Percentiles rank a stretch among this genome's conserved stretches.
Evolutionary conservation across 345 rosid species (phyloP).

Genomic region (Brassica juncea): DNA sequence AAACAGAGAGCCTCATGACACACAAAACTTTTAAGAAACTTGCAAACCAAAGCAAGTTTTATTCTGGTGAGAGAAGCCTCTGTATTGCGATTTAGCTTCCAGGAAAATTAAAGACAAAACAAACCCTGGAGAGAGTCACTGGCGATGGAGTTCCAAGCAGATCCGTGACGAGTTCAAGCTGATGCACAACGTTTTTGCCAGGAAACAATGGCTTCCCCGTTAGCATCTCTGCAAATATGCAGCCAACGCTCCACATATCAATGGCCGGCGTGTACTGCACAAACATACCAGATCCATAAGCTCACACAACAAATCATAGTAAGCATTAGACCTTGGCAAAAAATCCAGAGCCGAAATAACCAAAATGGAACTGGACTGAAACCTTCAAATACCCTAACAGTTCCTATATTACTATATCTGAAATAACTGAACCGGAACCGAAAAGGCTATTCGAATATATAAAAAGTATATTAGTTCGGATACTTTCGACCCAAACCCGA

Average conservation of each 20-base stretch:
- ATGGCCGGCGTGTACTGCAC: constrained; percentile 98
- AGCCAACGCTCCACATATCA: constrained; percentile 98
- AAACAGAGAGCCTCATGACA: constrained; percentile 34
- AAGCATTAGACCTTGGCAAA: background rate
- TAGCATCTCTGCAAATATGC: constrained; percentile 94
- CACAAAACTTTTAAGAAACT: constrained; percentile 21
- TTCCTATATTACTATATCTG: too few relatives aligned
- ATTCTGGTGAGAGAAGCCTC: constrained; percentile 41
- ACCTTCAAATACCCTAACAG: too few relatives aligned
- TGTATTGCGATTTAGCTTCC: constrained; percentile 35
- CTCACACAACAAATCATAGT: background rate
- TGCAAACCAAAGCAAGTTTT: constrained; percentile 38
- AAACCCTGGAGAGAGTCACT: constrained; percentile 77
- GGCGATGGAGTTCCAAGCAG: constrained; percentile 91
- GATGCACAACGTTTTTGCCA: constrained; percentile 92
- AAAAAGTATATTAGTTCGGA: too few relatives aligned
- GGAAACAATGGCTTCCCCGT: constrained; percentile 92
- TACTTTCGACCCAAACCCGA: too few relatives aligned
- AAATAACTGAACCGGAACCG: too few relatives aligned
- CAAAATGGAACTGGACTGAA: too few relatives aligned
- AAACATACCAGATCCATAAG: constrained; percentile 14
- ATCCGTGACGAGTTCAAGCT: constrained; percentile 92
- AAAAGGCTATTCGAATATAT: too few relatives aligned
- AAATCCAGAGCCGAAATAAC: too few relatives aligned
- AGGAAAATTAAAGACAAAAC: constrained; percentile 39